These are phyloP conservation scores for Aphanomyces euteiches DNA, from an alignment of 352 stramenopile genomes.

Conservation along the genomic window DNA sequence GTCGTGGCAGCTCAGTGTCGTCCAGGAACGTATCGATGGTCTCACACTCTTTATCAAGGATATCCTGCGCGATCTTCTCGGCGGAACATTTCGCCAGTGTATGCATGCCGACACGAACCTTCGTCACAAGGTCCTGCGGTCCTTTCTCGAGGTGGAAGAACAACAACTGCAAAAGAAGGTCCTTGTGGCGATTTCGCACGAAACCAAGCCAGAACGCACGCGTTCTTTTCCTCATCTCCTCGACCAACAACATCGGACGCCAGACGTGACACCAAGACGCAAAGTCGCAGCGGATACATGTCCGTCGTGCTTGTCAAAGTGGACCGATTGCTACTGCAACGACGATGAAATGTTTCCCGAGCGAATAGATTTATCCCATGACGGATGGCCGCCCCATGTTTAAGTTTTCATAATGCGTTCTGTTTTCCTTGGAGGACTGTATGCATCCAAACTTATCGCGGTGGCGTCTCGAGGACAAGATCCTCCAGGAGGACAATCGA, in stretches of 20 bases:
- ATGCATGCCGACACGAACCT: constrained; percentile 61
- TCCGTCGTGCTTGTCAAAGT: constrained; percentile 73
- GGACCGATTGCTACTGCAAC: constrained; percentile 86
- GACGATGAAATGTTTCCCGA: constrained; percentile 48
- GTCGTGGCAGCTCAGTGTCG: constrained; percentile 58
- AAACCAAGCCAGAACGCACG: constrained; percentile 25
- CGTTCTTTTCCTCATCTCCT: constrained; percentile 39
- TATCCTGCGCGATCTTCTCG: constrained; percentile 62
- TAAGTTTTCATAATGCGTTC: neutral
- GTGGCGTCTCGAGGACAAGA: neutral
- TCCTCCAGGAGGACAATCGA: constrained; percentile 5
- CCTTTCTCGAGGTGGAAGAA: constrained; percentile 73
- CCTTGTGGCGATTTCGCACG: neutral
- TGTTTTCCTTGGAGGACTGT: neutral
- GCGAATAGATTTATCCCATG: neutral
- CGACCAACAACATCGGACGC: constrained; percentile 28
- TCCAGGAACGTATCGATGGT: constrained; percentile 84
- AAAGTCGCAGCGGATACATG: constrained; percentile 64
- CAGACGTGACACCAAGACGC: constrained; percentile 35
- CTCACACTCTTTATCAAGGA: constrained; percentile 52
- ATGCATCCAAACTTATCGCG: neutral
- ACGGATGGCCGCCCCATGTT: neutral
- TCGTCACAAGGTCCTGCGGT: constrained; percentile 64
- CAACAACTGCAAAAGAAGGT: constrained; percentile 47
- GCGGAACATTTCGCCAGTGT: constrained; percentile 64